These are phyloP conservation scores for Fraxinus quadrangulata DNA, from an alignment of 257 asterid species.

Conservation along the genomic window DNA sequence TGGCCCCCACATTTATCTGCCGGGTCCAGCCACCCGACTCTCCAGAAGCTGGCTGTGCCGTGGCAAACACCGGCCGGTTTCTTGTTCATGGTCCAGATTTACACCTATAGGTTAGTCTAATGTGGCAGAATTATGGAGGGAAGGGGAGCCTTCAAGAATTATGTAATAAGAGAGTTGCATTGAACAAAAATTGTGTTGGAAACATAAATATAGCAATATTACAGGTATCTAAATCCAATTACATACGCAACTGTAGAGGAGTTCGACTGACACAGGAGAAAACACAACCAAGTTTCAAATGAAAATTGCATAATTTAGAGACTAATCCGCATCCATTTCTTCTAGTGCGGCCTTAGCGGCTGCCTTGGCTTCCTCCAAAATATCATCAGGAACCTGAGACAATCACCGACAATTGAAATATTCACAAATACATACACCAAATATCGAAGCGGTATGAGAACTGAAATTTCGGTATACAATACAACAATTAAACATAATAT, in stretches of 20 bases:
- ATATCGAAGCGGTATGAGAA: not conserved
- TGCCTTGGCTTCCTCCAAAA: slow-evolving; percentile 80
- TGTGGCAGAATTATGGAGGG: not conserved
- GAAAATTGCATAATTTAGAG: not conserved
- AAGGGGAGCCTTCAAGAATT: too few species aligned
- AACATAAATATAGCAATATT: not conserved
- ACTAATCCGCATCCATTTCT: slow-evolving; percentile 94
- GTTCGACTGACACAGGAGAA: not conserved
- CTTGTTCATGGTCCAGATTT: not conserved
- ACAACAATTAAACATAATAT: not conserved
- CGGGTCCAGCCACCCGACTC: not conserved
- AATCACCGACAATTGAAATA: not conserved
- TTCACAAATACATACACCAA: not conserved
- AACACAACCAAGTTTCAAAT: not conserved
- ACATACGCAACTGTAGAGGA: not conserved
- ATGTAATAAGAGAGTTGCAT: not conserved
- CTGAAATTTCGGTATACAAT: not conserved
- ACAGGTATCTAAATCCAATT: not conserved
- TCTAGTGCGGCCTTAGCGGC: slow-evolving; percentile 97
- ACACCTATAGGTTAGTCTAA: not conserved
- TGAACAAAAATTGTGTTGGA: not conserved
- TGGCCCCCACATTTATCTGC: not conserved
- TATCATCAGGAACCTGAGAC: slow-evolving; percentile 74
- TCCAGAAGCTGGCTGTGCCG: not conserved
- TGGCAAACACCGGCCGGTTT: not conserved